These are phyloP conservation scores for Endoconidiophora polonica DNA, from an alignment of 2,329 filamentous ascomycete genomes.

Conservation along the genomic window DNA sequence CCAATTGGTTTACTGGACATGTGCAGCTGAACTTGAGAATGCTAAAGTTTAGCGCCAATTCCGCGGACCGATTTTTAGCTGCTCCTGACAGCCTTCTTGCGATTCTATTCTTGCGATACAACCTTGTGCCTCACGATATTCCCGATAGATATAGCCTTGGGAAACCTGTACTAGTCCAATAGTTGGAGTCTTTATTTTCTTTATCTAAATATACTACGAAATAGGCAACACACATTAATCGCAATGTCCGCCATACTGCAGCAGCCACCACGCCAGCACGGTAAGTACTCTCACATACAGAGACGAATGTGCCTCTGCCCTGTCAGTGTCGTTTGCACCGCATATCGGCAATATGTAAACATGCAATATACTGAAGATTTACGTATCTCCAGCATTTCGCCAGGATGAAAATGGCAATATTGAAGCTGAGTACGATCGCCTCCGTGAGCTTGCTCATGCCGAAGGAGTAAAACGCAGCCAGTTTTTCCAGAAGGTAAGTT, in stretches of 20 bases:
- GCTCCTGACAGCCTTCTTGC: no score
- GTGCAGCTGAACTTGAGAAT: no score
- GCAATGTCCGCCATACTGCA: conserved; percentile 3
- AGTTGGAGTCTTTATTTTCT: neutral
- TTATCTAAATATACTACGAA: neutral
- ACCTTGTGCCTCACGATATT: no score
- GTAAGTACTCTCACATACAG: neutral
- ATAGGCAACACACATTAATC: neutral
- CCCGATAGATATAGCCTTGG: no score
- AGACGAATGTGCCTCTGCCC: neutral
- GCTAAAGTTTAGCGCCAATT: no score
- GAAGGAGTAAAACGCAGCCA: conserved; percentile 64
- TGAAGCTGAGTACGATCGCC: conserved; percentile 81
- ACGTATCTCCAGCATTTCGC: conserved; percentile 50
- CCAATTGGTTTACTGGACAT: no score
- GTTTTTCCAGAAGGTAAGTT: conserved; percentile 55
- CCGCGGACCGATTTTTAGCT: no score
- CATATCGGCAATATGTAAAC: neutral
- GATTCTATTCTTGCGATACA: no score
- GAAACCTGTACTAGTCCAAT: no score
- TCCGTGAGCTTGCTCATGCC: conserved; percentile 65
- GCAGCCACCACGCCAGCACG: conserved; percentile 1
- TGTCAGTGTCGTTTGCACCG: neutral
- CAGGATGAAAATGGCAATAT: conserved; percentile 48
- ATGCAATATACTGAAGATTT: neutral